A percentile compares a stretch with the other conserved stretches of the same genome.
phyloP scores from a whole-genome alignment of 495 filamentous ascomycete species.

The Talaromyces ruber region DNA sequence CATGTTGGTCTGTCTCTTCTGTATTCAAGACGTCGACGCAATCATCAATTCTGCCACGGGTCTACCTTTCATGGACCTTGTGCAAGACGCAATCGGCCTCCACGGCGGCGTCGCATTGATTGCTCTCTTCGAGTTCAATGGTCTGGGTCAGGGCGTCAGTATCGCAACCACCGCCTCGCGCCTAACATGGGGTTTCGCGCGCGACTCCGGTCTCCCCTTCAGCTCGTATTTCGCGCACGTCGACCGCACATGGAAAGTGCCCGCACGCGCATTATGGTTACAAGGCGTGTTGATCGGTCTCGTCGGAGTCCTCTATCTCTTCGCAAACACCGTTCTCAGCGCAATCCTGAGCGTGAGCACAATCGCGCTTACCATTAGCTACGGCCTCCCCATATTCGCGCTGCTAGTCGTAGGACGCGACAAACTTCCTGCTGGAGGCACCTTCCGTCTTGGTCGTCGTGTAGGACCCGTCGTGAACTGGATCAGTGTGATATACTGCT shows the following conservation, averaged over 20 bases:
- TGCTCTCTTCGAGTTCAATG: constrained; percentile 41
- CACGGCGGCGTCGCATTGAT: constrained; percentile 28
- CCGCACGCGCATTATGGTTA: constrained; percentile 35
- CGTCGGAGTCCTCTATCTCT: constrained; percentile 36
- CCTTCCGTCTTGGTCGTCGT: constrained; percentile 27
- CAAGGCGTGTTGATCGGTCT: constrained; percentile 33
- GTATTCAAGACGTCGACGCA: constrained; percentile 53
- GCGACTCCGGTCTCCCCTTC: constrained; percentile 46
- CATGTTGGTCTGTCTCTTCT: constrained; percentile 65
- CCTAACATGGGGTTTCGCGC: constrained; percentile 46
- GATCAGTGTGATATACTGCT: constrained; percentile 32
- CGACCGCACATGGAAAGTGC: constrained; percentile 33
- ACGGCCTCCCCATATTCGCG: constrained; percentile 31
- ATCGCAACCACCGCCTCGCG: constrained; percentile 43
- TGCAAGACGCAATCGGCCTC: constrained; percentile 31
- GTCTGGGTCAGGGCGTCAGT: constrained; percentile 34
- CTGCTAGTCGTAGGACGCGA: constrained; percentile 30
- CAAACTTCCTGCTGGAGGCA: constrained; percentile 25
- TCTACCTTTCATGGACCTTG: constrained; percentile 38
- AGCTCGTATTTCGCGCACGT: constrained; percentile 33
- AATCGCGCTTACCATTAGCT: constrained; percentile 36
- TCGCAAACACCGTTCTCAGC: constrained; percentile 35
- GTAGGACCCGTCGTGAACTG: constrained; percentile 23
- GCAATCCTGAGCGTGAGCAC: constrained; percentile 39
- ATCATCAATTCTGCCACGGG: constrained; percentile 40